phyloP scores from a whole-genome alignment of 2,329 filamentous ascomycete genomes.

The Coniochaeta pulveracea region DNA sequence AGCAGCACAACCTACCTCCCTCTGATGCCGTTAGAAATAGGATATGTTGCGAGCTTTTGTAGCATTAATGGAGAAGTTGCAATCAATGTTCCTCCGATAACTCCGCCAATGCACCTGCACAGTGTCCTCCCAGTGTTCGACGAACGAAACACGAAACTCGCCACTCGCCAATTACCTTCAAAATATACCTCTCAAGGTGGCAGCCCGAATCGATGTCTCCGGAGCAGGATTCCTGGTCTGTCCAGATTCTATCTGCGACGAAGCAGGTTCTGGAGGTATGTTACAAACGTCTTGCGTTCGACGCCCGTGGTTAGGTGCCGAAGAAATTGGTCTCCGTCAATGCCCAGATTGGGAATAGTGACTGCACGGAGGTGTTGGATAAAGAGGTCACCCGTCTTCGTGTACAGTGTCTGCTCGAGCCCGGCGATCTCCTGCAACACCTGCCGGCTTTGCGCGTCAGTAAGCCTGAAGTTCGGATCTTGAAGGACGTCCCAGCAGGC shows the following conservation, averaged over 20 bases:
- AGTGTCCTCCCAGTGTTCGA: no score
- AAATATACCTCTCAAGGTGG: no score
- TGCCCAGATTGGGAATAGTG: slow-evolving; percentile 54
- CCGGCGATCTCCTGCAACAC: slow-evolving; percentile 80
- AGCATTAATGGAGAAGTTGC: no score
- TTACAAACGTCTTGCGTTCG: slow-evolving; percentile 50
- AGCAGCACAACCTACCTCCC: no score
- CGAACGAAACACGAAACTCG: no score
- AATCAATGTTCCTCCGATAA: no score
- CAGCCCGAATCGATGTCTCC: no score
- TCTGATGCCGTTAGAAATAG: no score
- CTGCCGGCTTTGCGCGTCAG: slow-evolving; percentile 80
- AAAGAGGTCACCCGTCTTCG: slow-evolving; percentile 78
- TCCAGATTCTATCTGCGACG: slow-evolving; percentile 18
- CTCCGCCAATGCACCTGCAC: no score
- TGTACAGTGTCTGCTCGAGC: slow-evolving; percentile 80
- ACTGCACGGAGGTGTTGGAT: slow-evolving; percentile 53
- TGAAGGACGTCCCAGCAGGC: slow-evolving; percentile 83
- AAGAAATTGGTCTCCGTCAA: slow-evolving; percentile 50
- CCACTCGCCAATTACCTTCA: no score
- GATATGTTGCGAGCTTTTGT: no score
- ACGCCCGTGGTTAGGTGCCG: slow-evolving; percentile 44
- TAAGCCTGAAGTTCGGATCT: slow-evolving; percentile 67
- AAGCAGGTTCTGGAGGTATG: slow-evolving; percentile 50
- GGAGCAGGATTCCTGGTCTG: no score